These are phyloP conservation scores for Bruguiera hainesii DNA, from an alignment of 441 rosid species.

Conservation along the genomic window DNA sequence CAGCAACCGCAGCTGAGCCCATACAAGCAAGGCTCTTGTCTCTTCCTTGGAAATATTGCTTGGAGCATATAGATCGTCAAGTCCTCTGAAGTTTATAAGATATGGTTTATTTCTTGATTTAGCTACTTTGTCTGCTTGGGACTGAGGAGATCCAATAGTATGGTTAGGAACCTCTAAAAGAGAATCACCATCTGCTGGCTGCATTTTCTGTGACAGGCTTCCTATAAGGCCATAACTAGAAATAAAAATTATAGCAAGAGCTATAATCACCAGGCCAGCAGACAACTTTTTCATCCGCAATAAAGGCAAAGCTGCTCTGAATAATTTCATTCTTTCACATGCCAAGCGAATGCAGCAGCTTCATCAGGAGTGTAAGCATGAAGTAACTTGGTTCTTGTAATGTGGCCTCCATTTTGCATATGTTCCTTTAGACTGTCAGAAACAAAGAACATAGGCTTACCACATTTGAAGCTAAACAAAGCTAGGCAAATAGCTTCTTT, in stretches of 20 bases:
- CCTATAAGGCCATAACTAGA: slow-evolving; percentile 46
- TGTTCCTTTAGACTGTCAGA: slow-evolving; percentile 2
- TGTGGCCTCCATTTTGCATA: slow-evolving; percentile 5
- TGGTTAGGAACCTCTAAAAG: slow-evolving; percentile 8
- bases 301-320: slow-evolving; percentile 31
- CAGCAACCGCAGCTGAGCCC: slow-evolving; percentile 59
- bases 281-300: slow-evolving; percentile 67
- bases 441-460: neutral
- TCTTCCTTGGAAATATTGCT: slow-evolving; percentile 43
- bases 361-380: neutral
- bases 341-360: neutral
- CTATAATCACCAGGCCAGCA: slow-evolving; percentile 54
- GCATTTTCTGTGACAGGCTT: slow-evolving; percentile 34
- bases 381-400: slow-evolving; percentile 2
- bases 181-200: slow-evolving; percentile 38
- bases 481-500: too few relatives aligned
- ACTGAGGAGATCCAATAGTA: slow-evolving; percentile 21
- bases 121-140: slow-evolving; percentile 21
- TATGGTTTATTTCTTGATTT: slow-evolving; percentile 37
- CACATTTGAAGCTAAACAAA: too few relatives aligned
- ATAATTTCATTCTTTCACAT: slow-evolving; percentile 19
- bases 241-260: slow-evolving; percentile 52
- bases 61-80: slow-evolving; percentile 46
- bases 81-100: slow-evolving; percentile 47
- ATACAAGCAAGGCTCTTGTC: slow-evolving; percentile 44